These are phyloP conservation scores for Colletotrichum tofieldiae DNA, from an alignment of 2,329 filamentous ascomycete species.

Conservation along the genomic window DNA sequence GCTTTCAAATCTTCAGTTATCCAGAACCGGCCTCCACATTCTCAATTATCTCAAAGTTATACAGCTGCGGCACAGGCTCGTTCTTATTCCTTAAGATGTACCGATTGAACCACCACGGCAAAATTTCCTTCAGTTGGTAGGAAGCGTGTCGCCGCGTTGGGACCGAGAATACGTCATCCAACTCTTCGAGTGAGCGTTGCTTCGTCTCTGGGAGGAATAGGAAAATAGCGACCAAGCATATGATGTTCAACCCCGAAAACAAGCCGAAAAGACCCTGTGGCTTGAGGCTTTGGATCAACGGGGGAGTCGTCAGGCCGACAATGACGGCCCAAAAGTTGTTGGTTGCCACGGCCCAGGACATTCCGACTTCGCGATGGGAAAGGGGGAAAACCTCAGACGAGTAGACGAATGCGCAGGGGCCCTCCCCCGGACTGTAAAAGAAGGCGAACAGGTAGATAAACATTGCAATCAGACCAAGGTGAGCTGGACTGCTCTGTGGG, in stretches of 20 bases:
- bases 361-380: no score
- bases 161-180: slow-evolving; percentile 57
- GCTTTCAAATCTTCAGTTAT: no score
- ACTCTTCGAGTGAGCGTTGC: slow-evolving; percentile 64
- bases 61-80: no score
- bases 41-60: no score
- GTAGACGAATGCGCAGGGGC: slow-evolving; percentile 74
- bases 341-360: no score
- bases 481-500: slow-evolving; percentile 53
- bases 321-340: no score
- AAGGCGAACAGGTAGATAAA: slow-evolving; percentile 78
- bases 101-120: slow-evolving; percentile 35
- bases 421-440: slow-evolving; percentile 74
- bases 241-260: slow-evolving; percentile 56
- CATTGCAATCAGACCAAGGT: slow-evolving; percentile 67
- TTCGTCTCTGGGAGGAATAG: slow-evolving; percentile 67
- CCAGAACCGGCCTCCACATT: no score
- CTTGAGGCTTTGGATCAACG: no score
- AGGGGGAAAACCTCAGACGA: slow-evolving; percentile 76
- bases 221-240: slow-evolving; percentile 64
- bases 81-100: slow-evolving; percentile 5
- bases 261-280: no score
- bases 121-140: slow-evolving; percentile 50
- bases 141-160: slow-evolving; percentile 50
- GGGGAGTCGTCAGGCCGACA: no score